Conservation (phyloP, 2,329 filamentous ascomycete genomes). For the Exophiala xenobiotica region DNA sequence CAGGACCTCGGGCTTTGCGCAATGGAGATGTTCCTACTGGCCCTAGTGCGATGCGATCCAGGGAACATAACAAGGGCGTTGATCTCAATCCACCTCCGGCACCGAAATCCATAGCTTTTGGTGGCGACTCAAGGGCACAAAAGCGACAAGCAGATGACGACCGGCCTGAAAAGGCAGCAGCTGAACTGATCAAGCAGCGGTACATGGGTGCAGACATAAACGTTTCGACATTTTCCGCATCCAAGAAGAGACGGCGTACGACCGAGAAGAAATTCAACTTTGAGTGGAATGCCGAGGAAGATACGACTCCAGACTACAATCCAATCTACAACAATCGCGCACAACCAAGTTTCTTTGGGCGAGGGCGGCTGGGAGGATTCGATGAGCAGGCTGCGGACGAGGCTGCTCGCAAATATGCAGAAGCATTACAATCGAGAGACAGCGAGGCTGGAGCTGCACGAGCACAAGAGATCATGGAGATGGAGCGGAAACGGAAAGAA, state of each 20-base stretch:
- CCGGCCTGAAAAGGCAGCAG: conserved; percentile 62
- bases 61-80: conserved; percentile 45
- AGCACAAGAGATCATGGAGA: conserved; percentile 78
- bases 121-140: conserved; percentile 41
- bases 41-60: conserved; percentile 50
- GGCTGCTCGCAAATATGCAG: conserved; percentile 58
- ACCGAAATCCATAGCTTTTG: conserved; percentile 41
- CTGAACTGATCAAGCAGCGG: conserved; percentile 70
- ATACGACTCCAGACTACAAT: conserved; percentile 82
- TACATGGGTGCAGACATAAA: conserved; percentile 93
- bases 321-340: conserved; percentile 71
- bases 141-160: conserved; percentile 53
- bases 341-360: conserved; percentile 68
- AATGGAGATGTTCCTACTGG: conserved; percentile 48
- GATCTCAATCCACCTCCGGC: conserved; percentile 56
- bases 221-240: conserved; percentile 83
- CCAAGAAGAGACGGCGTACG: conserved; percentile 91
- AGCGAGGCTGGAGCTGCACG: conserved; percentile 71
- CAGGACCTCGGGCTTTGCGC: conserved; percentile 70
- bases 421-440: conserved; percentile 72
- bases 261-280: conserved; percentile 99
- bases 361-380: conserved; percentile 67
- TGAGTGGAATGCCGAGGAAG: conserved; percentile 93
- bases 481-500: conserved; percentile 75
- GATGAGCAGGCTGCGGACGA: conserved; percentile 56